Evolutionary conservation across 305 asterid genomes (phyloP).

Genomic region (Solanum hybrid): DNA sequence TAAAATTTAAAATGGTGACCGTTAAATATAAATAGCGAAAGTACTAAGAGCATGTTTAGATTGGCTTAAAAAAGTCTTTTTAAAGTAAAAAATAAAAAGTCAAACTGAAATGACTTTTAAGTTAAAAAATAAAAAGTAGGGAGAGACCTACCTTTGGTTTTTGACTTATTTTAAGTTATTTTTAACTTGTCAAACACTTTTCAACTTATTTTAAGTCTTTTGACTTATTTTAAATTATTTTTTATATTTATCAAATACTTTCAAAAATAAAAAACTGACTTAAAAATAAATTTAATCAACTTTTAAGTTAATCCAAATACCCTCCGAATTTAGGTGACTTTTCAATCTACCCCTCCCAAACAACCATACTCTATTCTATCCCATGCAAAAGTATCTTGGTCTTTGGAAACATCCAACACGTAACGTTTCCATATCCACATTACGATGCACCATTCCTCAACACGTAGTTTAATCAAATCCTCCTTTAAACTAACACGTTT

Average conservation of each 20-base stretch:
- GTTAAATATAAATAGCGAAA: background rate
- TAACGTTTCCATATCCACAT: background rate
- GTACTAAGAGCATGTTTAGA: fast-evolving
- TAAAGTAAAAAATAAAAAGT: no score
- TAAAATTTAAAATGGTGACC: background rate
- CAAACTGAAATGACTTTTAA: no score
- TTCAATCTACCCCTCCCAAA: background rate
- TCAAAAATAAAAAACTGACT: no score
- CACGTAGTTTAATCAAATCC: background rate
- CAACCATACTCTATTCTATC: background rate
- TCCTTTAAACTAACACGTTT: background rate
- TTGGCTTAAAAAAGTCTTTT: no score
- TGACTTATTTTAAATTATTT: no score
- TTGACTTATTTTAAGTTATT: no score
- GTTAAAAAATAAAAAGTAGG: no score
- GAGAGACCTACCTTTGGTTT: no score
- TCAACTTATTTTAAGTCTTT: no score
- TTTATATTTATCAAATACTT: no score
- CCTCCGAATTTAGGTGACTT: background rate
- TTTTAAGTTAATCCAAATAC: no score
- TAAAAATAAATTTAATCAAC: fast-evolving
- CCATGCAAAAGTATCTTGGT: background rate
- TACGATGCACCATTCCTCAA: background rate
- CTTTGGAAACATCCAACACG: background rate
- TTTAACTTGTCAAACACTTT: no score